Base-by-base conservation (phyloP, 1,284 basidiomycete species). In the Anthracocystis panici-leucophaei region DNA sequence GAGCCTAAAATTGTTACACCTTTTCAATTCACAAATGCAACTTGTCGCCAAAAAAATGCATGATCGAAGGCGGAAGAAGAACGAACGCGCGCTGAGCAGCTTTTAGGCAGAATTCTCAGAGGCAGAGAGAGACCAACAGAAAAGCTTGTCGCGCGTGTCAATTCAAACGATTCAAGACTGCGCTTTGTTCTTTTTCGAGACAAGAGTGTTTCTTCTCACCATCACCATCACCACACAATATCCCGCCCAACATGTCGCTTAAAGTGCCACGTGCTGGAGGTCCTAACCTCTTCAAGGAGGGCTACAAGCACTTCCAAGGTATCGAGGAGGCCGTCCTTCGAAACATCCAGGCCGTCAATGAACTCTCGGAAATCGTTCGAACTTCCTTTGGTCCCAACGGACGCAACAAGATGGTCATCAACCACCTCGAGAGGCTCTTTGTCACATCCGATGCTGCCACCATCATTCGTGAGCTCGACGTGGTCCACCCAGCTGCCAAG, bases 401-500 rank as follows among this genome's bases (percentile, higher is more conserved):
- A 44, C 60, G 82, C 56, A 85, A 85, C 78, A 85, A 85, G 79
- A 82, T 85, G 76, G 76, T 85, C 50, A 82, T 85, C 70, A 85
- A 85, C 70, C 97, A 99, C 87, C 89, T 99, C 48, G 95, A 95
- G 63, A 90, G 91, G 84, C 89, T 98, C 52, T 99, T 99, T 86
- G 95, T 99, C 65, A 99, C 97, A 31, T 97, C 94, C 53, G 97
- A 99, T 89, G 96, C 97, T 9, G 97, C 97, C 11, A 99, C 97
- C 64, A 99, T 99, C 87, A 95, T 99, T 84, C 90, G 93, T 75
- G 97, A 99, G 87, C 91, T 98, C 85, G 97, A 99, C 85, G 94
- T 99, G 54, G 94, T 98, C 29, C 97, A 99, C 86, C 97, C 97
- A 0, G 96, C 96, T 6, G 97, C 95, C 31, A 99, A 98, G 86